Evolutionary conservation across 345 rosid species (phyloP).

Genomic region (Gossypium herbaceum): DNA sequence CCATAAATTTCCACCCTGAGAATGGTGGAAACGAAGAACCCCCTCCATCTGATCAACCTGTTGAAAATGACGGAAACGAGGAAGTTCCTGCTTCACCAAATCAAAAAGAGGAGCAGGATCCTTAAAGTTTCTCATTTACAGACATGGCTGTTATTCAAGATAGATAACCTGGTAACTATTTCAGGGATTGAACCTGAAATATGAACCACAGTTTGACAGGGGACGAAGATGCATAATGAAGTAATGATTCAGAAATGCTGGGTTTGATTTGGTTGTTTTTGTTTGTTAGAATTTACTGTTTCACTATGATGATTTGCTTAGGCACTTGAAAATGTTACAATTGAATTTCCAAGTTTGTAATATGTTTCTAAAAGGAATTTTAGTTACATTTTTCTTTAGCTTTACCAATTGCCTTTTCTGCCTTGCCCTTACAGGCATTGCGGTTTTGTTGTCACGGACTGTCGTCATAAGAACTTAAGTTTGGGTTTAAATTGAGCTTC

Average conservation of each 20-base stretch:
- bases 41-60: constrained; percentile 35
- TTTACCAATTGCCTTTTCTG: background rate
- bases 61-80: constrained; percentile 33
- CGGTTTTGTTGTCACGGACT: background rate
- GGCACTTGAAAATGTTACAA: background rate
- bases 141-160: constrained; percentile 1
- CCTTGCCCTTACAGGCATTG: background rate
- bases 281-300: constrained; percentile 2
- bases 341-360: constrained; percentile 10
- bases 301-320: background rate
- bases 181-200: background rate
- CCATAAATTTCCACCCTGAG: constrained; percentile 87
- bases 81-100: constrained; percentile 30
- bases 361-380: background rate
- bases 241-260: background rate
- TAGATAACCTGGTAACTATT: constrained; percentile 2
- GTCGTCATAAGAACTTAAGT: background rate
- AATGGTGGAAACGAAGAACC: constrained; percentile 40
- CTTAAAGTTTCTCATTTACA: constrained; percentile 15
- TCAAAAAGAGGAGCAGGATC: constrained; percentile 30
- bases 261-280: constrained; percentile 3
- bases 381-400: background rate
- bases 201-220: background rate
- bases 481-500: background rate
- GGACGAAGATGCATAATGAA: constrained; percentile 9